A percentile compares a stretch with the other conserved stretches of the same genome.
phyloP scores from a whole-genome alignment of 177 flowering plant species.

The Vitis hybrid region DNA sequence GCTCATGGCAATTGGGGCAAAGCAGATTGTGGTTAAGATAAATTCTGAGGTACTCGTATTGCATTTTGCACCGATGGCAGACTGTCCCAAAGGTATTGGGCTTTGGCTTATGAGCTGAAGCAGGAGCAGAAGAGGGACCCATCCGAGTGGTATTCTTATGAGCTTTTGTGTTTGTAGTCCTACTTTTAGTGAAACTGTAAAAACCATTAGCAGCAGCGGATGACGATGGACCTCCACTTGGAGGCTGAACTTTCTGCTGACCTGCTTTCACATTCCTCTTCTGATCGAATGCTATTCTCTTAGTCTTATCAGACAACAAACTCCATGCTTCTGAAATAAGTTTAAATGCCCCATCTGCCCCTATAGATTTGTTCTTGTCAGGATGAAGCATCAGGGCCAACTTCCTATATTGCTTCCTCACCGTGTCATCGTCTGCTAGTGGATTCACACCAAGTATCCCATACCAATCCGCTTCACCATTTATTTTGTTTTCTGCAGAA shows the following conservation, averaged over 20 bases:
- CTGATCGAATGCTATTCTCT: conserved; percentile 56
- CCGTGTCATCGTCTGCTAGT: conserved; percentile 59
- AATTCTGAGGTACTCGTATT: conserved; percentile 71
- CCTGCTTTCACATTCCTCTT: conserved; percentile 38
- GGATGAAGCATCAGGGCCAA: conserved; percentile 82
- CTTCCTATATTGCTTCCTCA: conserved; percentile 66
- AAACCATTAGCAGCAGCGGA: conserved; percentile 45
- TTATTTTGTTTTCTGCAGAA: conserved; percentile 58
- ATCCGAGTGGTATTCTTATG: conserved; percentile 34
- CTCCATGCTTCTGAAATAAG: conserved; percentile 78
- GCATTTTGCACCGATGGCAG: conserved; percentile 81
- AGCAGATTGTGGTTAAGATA: conserved; percentile 77
- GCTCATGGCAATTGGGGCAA: conserved; percentile 73
- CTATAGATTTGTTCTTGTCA: conserved; percentile 48
- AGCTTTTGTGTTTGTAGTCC: conserved; percentile 26
- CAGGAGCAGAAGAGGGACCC: conserved; percentile 28
- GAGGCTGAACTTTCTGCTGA: conserved; percentile 34
- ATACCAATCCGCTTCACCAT: conserved; percentile 76
- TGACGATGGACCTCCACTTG: conserved; percentile 33
- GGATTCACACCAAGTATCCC: conserved; percentile 63
- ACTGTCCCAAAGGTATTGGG: conserved; percentile 81
- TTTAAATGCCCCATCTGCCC: conserved; percentile 58
- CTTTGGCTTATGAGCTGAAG: conserved; percentile 38
- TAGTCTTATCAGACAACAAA: conserved; percentile 61
- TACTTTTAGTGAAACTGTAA: conserved; percentile 34